These are phyloP conservation scores for Neofusicoccum umdonicola DNA, from an alignment of 2,329 filamentous ascomycete species.

Conservation along the genomic window DNA sequence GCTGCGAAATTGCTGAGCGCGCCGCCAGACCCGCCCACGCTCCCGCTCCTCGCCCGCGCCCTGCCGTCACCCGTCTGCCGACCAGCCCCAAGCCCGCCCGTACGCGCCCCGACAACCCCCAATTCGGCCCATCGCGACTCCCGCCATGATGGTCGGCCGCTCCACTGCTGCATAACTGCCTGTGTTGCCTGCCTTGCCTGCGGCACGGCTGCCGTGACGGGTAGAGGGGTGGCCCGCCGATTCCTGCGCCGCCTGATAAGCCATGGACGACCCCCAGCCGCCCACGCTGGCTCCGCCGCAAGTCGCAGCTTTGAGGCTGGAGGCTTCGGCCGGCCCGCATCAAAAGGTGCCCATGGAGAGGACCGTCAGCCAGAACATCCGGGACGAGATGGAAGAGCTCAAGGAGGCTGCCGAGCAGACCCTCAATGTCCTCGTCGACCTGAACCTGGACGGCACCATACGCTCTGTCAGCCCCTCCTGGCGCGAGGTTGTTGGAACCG, in stretches of 20 bases:
- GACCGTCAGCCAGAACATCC: conserved; percentile 81
- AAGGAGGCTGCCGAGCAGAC: conserved; percentile 95
- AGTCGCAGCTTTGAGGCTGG: conserved; percentile 43
- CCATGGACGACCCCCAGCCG: conserved; percentile 22
- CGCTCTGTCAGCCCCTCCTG: conserved; percentile 97
- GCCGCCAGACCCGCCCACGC: neutral
- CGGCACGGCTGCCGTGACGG: conserved; percentile 23
- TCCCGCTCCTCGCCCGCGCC: too few species aligned
- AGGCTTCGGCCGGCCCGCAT: conserved; percentile 31
- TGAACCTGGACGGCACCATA: conserved; percentile 84
- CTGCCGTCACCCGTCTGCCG: too few species aligned
- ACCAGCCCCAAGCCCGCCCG: neutral
- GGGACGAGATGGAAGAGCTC: conserved; percentile 88
- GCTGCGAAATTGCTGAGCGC: neutral
- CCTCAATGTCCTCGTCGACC: conserved; percentile 91
- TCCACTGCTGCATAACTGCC: conserved; percentile 30
- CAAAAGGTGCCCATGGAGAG: conserved; percentile 51
- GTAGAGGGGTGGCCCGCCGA: conserved; percentile 12
- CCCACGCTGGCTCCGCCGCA: conserved; percentile 42
- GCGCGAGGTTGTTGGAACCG: conserved; percentile 85
- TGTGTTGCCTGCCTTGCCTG: conserved; percentile 29
- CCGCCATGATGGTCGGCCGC: conserved; percentile 33
- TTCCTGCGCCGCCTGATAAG: conserved; percentile 2
- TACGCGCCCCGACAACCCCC: conserved; percentile 1
- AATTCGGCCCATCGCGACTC: conserved; percentile 11